phyloP scores from a whole-genome alignment of 2,329 filamentous ascomycete genomes.

The Fusarium buxicola region DNA sequence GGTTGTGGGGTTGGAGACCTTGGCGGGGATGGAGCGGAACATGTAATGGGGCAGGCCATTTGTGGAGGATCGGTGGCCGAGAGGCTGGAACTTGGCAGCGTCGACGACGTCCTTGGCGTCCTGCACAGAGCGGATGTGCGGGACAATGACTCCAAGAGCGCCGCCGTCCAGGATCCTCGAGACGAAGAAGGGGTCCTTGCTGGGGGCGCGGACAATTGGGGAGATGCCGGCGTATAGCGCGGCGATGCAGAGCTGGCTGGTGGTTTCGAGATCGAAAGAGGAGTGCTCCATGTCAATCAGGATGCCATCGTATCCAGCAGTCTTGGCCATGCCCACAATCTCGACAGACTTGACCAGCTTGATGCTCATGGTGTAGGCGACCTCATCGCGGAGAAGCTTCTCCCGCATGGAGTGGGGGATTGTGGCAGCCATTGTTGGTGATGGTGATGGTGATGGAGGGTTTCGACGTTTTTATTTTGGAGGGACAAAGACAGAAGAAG shows the following conservation, averaged over 20 bases:
- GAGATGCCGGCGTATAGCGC: conserved; percentile 47
- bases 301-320: conserved; percentile 50
- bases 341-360: conserved; percentile 47
- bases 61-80: conserved; percentile 39
- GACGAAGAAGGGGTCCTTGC: conserved; percentile 44
- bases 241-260: conserved; percentile 48
- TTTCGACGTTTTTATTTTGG: no score
- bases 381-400: conserved; percentile 42
- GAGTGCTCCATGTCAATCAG: conserved; percentile 56
- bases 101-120: conserved; percentile 45
- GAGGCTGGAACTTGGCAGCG: conserved; percentile 45
- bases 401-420: conserved; percentile 45
- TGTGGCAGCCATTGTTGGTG: conserved; percentile 31
- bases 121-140: conserved; percentile 41
- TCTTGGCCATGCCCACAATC: conserved; percentile 51
- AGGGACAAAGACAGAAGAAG: no score
- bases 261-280: conserved; percentile 49
- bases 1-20: conserved; percentile 35
- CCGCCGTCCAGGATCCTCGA: conserved; percentile 44
- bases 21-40: conserved; percentile 39
- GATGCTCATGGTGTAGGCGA: conserved; percentile 48
- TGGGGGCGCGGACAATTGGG: conserved; percentile 42
- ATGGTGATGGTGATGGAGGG: background rate
- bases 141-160: conserved; percentile 43
- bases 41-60: conserved; percentile 39